These are phyloP conservation scores for Pichia sp. DNA, from an alignment of 1,139 yeast species.

Conservation along the genomic window DNA sequence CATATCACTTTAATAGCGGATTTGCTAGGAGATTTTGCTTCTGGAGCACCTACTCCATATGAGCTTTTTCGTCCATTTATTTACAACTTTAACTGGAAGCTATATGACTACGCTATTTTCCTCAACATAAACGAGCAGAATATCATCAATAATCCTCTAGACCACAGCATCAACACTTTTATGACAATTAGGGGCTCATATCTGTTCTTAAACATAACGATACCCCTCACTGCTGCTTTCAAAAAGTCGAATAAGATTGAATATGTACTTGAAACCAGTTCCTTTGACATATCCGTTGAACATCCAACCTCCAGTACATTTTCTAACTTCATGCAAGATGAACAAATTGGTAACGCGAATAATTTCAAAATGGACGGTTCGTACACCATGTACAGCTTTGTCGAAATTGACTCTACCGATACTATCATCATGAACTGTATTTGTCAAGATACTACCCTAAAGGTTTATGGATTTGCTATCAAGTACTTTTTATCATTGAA, in stretches of 20 bases:
- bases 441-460: conserved; percentile 61
- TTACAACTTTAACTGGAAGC: conserved; percentile 56
- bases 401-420: conserved; percentile 63
- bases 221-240: conserved; percentile 60
- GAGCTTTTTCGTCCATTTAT: conserved; percentile 67
- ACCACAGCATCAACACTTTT: conserved; percentile 71
- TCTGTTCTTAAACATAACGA: conserved; percentile 38
- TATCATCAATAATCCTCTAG: conserved; percentile 82
- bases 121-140: conserved; percentile 82
- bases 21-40: conserved; percentile 64
- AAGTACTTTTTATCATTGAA: conserved; percentile 70
- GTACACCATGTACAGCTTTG: conserved; percentile 51
- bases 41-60: conserved; percentile 68
- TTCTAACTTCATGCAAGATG: conserved; percentile 57
- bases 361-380: conserved; percentile 59
- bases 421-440: conserved; percentile 56
- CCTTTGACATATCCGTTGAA: conserved; percentile 55
- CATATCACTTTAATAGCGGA: conserved; percentile 75
- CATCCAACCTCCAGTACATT: conserved; percentile 93
- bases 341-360: conserved; percentile 59
- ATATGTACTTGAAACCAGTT: conserved; percentile 50
- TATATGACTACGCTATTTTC: conserved; percentile 50
- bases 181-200: conserved; percentile 64
- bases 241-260: conserved; percentile 50
- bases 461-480: conserved; percentile 72